Evolutionary conservation across 164 flowering plant genomes (phyloP).

Genomic region (Euptelea pleiosperma): DNA sequence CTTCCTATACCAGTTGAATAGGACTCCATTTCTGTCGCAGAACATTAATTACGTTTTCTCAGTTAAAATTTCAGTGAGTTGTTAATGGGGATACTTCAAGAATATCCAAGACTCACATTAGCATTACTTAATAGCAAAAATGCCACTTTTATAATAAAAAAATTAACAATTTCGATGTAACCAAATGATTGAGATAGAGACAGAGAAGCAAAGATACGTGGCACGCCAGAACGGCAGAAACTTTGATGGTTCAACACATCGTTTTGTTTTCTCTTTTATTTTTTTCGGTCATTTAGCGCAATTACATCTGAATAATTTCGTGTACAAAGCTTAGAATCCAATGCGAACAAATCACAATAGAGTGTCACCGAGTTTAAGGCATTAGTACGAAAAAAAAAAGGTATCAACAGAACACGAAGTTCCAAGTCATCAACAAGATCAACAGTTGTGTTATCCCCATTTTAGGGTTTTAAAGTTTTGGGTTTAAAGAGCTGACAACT

Average conservation of each 20-base stretch:
- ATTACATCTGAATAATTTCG: background rate
- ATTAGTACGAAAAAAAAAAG: no score
- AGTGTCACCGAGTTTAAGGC: no score
- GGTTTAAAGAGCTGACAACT: background rate
- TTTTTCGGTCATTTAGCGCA: background rate
- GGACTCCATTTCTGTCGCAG: constrained; percentile 91
- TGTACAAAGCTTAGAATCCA: background rate
- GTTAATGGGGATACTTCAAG: constrained; percentile 16
- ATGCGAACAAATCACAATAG: background rate
- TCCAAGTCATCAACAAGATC: background rate
- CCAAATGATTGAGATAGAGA: no score
- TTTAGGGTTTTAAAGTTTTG: background rate
- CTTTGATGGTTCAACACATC: background rate
- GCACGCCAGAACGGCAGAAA: no score
- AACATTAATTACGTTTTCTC: constrained; percentile 66
- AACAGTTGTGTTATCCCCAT: background rate
- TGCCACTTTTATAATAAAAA: background rate
- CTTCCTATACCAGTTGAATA: constrained; percentile 94
- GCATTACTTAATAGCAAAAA: constrained; percentile 1
- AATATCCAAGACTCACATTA: constrained; percentile 11
- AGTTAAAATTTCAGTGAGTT: constrained; percentile 44
- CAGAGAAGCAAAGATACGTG: no score
- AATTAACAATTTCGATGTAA: no score
- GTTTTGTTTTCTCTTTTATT: background rate
- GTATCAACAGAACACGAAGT: no score